phyloP scores from a whole-genome alignment of 1,139 yeast species.

The Pichia sp. region DNA sequence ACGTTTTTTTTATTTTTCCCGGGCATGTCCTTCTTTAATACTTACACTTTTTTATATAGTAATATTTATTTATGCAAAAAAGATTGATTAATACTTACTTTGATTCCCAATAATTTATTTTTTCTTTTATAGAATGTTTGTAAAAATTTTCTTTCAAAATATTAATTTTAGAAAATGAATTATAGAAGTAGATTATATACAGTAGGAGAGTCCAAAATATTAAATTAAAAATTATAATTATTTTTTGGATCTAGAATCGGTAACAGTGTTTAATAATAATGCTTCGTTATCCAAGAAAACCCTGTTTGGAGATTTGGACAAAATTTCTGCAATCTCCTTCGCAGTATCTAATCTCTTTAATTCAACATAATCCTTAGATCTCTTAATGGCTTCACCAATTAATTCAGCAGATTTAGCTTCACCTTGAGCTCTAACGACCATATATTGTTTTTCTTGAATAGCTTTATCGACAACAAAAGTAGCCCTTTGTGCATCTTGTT shows the following conservation, averaged over 20 bases:
- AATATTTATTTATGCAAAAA: too few species aligned
- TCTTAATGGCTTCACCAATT: slow-evolving; percentile 98
- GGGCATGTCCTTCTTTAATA: background rate
- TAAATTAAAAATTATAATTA: slow-evolving; percentile 9
- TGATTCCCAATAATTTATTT: too few species aligned
- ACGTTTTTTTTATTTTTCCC: background rate
- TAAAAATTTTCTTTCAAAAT: too few species aligned
- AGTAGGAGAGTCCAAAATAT: background rate
- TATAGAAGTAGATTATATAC: background rate
- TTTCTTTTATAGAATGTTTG: too few species aligned
- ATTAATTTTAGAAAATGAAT: background rate
- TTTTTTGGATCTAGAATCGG: slow-evolving; percentile 46
- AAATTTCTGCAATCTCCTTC: slow-evolving; percentile 82
- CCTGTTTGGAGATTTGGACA: slow-evolving; percentile 84
- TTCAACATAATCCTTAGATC: slow-evolving; percentile 91
- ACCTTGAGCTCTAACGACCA: slow-evolving; percentile 96
- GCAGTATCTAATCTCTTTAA: slow-evolving; percentile 96
- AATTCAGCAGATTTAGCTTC: slow-evolving; percentile 97
- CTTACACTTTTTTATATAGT: too few species aligned
- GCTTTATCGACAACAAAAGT: slow-evolving; percentile 97
- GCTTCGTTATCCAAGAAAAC: slow-evolving; percentile 90
- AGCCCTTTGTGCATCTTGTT: slow-evolving; percentile 98
- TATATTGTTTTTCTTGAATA: slow-evolving; percentile 92
- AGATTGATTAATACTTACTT: too few species aligned
- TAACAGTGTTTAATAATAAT: slow-evolving; percentile 78